Conservation (phyloP, 805 yeast species). For the Saitoella complicata region DNA sequence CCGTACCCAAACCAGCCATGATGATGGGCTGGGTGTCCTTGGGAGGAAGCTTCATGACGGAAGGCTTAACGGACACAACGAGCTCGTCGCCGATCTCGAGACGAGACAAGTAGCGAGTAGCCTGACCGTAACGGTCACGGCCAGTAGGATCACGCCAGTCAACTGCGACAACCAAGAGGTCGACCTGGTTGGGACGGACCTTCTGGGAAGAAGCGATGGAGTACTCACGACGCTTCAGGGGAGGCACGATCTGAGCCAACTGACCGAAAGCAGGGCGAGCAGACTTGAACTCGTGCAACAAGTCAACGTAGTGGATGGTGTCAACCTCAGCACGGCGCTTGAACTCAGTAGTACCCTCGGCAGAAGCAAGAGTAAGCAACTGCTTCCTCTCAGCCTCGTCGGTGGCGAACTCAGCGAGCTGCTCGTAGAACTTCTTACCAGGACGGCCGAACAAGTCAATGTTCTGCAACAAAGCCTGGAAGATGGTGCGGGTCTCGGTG, state of each 20-base stretch:
- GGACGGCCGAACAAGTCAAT: conserved; percentile 89
- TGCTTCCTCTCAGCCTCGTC: conserved; percentile 49
- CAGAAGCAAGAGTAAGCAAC: conserved; percentile 47
- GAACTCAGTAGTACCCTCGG: conserved; percentile 72
- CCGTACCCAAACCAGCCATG: conserved; percentile 96
- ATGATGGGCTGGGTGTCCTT: conserved; percentile 75
- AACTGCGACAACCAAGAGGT: conserved; percentile 81
- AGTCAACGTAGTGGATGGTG: conserved; percentile 64
- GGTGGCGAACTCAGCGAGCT: conserved; percentile 54
- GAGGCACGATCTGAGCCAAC: conserved; percentile 57
- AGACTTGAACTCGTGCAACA: conserved; percentile 60
- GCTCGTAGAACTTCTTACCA: conserved; percentile 83
- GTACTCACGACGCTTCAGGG: conserved; percentile 91
- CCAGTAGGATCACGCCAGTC: conserved; percentile 87
- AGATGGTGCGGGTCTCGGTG: conserved; percentile 60
- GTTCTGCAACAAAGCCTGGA: conserved; percentile 65
- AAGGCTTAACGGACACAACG: conserved; percentile 88
- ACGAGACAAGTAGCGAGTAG: conserved; percentile 79
- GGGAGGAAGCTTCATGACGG: conserved; percentile 92
- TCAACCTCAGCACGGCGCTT: conserved; percentile 76
- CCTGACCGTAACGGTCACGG: conserved; percentile 78
- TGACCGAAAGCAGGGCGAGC: conserved; percentile 65
- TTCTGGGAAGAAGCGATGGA: conserved; percentile 94
- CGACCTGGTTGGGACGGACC: conserved; percentile 80
- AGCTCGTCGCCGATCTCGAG: conserved; percentile 66